Conservation (phyloP, 176 grass and related monocot species). For the Tuctoria greenei region DNA sequence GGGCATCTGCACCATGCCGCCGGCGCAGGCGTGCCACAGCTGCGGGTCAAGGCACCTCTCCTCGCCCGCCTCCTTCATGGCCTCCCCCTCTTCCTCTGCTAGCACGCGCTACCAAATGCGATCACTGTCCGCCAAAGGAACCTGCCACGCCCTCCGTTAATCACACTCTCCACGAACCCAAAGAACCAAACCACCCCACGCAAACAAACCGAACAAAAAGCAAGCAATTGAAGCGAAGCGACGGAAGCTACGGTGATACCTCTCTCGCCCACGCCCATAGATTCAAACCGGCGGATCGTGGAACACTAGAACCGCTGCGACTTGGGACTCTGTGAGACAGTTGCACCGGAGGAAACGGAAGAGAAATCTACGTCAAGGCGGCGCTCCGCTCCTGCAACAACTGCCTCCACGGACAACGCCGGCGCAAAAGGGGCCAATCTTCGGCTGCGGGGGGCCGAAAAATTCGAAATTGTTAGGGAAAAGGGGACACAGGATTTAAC, state of each 20-base stretch:
- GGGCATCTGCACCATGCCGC: conserved; percentile 83
- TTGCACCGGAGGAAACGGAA: background rate
- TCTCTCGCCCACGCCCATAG: conserved; percentile 1
- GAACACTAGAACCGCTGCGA: background rate
- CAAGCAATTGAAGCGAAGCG: conserved; percentile 19
- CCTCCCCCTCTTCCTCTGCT: background rate
- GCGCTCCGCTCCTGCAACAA: background rate
- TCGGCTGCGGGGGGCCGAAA: background rate
- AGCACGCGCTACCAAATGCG: conserved; percentile 21
- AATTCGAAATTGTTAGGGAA: no score
- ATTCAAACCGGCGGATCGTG: conserved; percentile 36
- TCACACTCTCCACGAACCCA: background rate
- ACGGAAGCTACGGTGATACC: background rate
- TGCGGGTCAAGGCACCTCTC: conserved; percentile 75
- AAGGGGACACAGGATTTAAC: no score
- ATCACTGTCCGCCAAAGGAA: conserved; percentile 33
- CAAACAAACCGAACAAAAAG: conserved; percentile 19
- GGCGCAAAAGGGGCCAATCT: background rate
- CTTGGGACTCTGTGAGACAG: conserved; percentile 1
- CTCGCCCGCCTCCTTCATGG: conserved; percentile 33
- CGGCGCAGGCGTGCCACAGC: conserved; percentile 92
- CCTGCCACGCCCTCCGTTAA: conserved; percentile 21
- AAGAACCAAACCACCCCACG: conserved; percentile 23
- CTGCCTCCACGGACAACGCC: background rate
- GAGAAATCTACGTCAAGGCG: conserved; percentile 48